Evolutionary conservation across 345 rosid genomes (phyloP).

Genomic region (Adansonia digitata): DNA sequence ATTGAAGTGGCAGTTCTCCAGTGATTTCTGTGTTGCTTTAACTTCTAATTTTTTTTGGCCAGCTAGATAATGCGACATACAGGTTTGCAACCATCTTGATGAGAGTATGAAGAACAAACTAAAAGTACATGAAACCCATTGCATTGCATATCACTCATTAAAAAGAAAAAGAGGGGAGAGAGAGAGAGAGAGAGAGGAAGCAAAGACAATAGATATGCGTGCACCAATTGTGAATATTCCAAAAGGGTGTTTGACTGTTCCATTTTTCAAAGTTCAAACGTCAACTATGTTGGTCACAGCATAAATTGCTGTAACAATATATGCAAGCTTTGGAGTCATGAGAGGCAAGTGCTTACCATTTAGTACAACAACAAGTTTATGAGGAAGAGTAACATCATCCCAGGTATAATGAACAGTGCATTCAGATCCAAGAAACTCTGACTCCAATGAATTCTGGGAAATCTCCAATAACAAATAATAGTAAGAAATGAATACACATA

Average conservation of each 20-base stretch:
- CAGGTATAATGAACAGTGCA: constrained; percentile 67
- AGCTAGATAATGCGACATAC: background rate
- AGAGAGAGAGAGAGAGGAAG: background rate
- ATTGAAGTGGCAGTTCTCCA: background rate
- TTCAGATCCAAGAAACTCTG: constrained; percentile 74
- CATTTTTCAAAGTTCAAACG: constrained; percentile 5
- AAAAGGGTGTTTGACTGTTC: background rate
- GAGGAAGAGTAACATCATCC: constrained; percentile 92
- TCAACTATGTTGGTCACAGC: background rate
- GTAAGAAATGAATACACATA: background rate
- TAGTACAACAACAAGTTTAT: constrained; percentile 65
- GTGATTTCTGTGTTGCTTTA: background rate
- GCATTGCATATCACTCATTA: background rate
- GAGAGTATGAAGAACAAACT: background rate
- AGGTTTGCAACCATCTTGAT: background rate
- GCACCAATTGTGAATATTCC: background rate
- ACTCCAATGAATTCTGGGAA: constrained; percentile 71
- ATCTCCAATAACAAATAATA: constrained; percentile 14
- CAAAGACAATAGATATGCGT: background rate
- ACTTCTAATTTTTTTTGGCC: background rate
- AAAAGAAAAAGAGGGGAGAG: no score
- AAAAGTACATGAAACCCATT: background rate
- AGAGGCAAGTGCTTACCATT: constrained; percentile 45
- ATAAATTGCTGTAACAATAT: background rate
- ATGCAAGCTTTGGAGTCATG: constrained; percentile 3